Evolutionary conservation across 306 rosid genomes (phyloP).

Genomic region (Echinosophora koreensis): DNA sequence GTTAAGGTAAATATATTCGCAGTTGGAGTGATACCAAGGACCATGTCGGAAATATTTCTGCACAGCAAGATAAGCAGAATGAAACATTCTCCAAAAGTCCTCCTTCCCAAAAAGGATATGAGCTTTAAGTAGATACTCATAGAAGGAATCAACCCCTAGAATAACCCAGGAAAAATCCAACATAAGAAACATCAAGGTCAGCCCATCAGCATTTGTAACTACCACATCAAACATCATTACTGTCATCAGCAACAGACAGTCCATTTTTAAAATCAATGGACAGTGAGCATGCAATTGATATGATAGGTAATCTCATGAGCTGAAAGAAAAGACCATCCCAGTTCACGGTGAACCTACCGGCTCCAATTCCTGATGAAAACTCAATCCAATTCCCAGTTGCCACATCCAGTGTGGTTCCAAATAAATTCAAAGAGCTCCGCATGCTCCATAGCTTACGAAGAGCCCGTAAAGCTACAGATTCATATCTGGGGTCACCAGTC

Average conservation of each 20-base stretch:
- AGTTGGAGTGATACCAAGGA: constrained; percentile 72
- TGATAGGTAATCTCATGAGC: constrained; percentile 34
- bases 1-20: constrained; percentile 20
- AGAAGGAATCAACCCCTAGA: constrained; percentile 98
- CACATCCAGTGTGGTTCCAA: constrained; percentile 92
- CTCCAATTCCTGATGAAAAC: constrained; percentile 94
- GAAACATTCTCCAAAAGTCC: constrained; percentile 66
- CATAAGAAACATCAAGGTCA: constrained; percentile 52
- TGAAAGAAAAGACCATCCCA: constrained; percentile 19
- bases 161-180: constrained; percentile 49
- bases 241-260: constrained; percentile 25
- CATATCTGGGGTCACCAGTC: constrained; percentile 87
- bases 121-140: constrained; percentile 93
- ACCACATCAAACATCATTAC: constrained; percentile 28
- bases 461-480: constrained; percentile 87
- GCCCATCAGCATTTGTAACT: constrained; percentile 29
- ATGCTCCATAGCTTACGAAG: constrained; percentile 91
- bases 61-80: constrained; percentile 60
- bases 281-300: constrained; percentile 25
- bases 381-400: constrained; percentile 93
- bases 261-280: constrained; percentile 32
- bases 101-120: constrained; percentile 74
- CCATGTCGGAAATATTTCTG: constrained; percentile 85
- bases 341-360: constrained; percentile 64
- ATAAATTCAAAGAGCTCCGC: constrained; percentile 89